Evolutionary conservation across 2,329 filamentous ascomycete species (phyloP), one percentile per base, ranked within the genome.

Genomic region (Fusarium burgessii): DNA sequence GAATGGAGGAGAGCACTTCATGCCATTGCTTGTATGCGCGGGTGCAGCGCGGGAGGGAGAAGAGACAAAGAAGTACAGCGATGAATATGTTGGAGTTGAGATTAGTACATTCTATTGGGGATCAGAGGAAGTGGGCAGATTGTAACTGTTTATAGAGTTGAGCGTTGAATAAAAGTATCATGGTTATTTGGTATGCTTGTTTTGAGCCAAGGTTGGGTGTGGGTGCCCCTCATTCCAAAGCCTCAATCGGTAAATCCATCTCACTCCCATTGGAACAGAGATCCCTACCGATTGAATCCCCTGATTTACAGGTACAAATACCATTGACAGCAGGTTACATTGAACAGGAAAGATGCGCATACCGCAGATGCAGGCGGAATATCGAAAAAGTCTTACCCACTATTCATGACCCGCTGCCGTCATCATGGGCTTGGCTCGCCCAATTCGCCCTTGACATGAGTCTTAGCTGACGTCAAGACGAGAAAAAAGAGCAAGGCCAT

Each of bases 81-180:
- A 89, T 76, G 77, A 83, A 9, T 87, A 82, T 68, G 29, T 79
- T 52, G 86, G 85, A 4, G 60, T 87, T 38, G 81, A 86, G 49
- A 87, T 88, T 52, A 84, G 80, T 66, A 88, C 87, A 27, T 89
- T 86, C 72, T 89, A 88, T 66, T 89, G 87, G 87, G 81, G 82
- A 1, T 78, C 69, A 2, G 76, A 79, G 38, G 63, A 73, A 32
- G 72, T 71, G 23, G 57, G 60, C 18, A 33, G 58, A 42, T 32
- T 66, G 64, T 59, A 47, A 13, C 23, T n/a, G 14, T 15, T n/a
- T 41, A 5, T 32, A 15, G 38, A 33, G 18, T 23, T 29, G 29
- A 15, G 32, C 23, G 15, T 41, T 42, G 15, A 29, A 58, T n/a
- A 46, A 35, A 35, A 33, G 35, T 27, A 38, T 46, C 49, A 56